Percentiles rank a stretch among this genome's conserved stretches.
Evolutionary conservation across 2,329 filamentous ascomycete genomes (phyloP).

Genomic region (Fusarium sororula): DNA sequence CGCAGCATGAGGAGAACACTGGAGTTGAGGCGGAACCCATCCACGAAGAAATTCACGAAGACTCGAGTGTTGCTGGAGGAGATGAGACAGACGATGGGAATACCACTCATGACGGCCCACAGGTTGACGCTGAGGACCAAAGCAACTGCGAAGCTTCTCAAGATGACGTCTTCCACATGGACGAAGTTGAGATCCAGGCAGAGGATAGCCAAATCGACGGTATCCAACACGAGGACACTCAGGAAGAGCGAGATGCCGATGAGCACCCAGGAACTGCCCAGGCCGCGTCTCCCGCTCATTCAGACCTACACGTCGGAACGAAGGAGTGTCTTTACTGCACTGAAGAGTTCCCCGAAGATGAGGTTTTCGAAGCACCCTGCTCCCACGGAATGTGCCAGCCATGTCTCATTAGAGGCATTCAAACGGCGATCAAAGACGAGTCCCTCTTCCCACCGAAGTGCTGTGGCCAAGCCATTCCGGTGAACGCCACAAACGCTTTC

Average conservation of each 20-base stretch:
- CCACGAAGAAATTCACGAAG: accelerated
- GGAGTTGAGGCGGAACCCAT: background rate
- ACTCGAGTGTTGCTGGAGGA: accelerated
- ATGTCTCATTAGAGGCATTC: background rate
- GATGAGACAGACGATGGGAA: accelerated
- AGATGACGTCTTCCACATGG: background rate
- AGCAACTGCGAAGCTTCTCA: accelerated
- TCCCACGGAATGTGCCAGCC: background rate
- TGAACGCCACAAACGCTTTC: accelerated
- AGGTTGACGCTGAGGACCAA: accelerated
- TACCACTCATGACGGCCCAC: accelerated
- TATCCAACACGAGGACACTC: accelerated
- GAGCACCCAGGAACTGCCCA: accelerated
- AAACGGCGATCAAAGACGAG: background rate
- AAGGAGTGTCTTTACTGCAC: background rate
- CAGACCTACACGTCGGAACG: accelerated
- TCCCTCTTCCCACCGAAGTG: accelerated
- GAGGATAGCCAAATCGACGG: too few species aligned
- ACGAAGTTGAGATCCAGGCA: accelerated
- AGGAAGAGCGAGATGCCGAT: background rate
- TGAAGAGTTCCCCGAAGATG: accelerated
- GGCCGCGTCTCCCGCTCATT: accelerated
- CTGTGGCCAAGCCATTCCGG: accelerated
- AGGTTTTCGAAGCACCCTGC: background rate
- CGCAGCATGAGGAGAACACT: accelerated